Percentiles rank a stretch among this genome's conserved stretches.
phyloP scores from a whole-genome alignment of 2,329 filamentous ascomycete species.

The Sarocladiaceae sp. region DNA sequence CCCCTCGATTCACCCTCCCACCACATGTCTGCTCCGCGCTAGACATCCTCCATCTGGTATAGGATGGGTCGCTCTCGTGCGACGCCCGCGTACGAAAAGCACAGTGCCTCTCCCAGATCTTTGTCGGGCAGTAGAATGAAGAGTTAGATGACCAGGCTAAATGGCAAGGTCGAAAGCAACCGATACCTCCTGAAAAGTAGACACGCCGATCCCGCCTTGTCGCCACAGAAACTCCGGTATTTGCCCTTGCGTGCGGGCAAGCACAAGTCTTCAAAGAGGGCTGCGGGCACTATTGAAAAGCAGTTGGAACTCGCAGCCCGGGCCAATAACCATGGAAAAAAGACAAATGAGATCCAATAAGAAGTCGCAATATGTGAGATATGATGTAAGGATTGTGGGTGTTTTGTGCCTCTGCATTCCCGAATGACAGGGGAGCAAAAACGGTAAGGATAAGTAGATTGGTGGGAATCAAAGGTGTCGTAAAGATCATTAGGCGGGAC shows the following conservation, averaged over 20 bases:
- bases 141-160: too few species aligned
- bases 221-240: not conserved
- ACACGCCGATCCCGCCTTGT: conserved; percentile 1
- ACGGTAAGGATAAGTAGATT: not conserved
- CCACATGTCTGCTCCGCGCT: not conserved
- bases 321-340: not conserved
- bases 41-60: not conserved
- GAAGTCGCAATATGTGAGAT: not conserved
- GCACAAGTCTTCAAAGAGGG: not conserved
- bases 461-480: conserved; percentile 9
- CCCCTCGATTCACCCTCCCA: not conserved
- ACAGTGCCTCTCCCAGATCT: conserved; percentile 5
- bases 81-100: conserved; percentile 5
- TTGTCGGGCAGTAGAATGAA: conserved; percentile 1
- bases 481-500: conserved; percentile 9
- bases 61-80: not conserved
- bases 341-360: not conserved
- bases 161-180: too few species aligned
- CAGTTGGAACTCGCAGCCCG: not conserved
- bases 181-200: too few species aligned
- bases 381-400: conserved; percentile 3
- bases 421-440: not conserved
- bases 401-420: not conserved
- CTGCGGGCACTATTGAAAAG: not conserved
- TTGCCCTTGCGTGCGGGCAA: not conserved